Base-by-base conservation (phyloP, 345 rosid species). In the Litchi chinensis region DNA sequence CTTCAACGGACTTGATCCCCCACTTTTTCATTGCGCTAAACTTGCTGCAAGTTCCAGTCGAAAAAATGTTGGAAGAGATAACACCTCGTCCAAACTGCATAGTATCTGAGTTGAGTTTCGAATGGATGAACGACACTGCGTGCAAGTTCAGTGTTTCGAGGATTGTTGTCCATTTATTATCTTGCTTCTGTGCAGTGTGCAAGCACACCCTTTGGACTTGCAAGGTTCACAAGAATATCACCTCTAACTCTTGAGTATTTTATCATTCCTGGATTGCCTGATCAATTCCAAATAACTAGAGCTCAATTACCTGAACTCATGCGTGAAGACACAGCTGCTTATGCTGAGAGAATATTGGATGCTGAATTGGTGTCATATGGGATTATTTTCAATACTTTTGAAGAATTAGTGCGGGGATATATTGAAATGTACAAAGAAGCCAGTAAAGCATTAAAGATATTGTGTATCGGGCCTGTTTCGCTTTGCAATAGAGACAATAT, bases 311-410 rank as follows among this genome's bases (percentile, higher is more conserved):
- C 82, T 5, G 0, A 63, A 26, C 1, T 26, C 75, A 3, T 43
- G 24, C 68, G 16, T 48, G 60, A 1, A 0, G 32, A 7, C 15
- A 2, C 5, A 64, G 73, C 21, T 22, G 76, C 73, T 56, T 9
- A 70, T 21, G 0, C 21, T 10, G 74, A 77, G 0, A 46, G 1
- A 6, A 12, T 68, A 26, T 32, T 19, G 43, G 81, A 50, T 40
- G 87, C 88, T 0, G 87, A 86, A 10, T 8, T 43, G 7, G 52
- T 74, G 2, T 68, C 83, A 0, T 86, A 81, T 6, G 89, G 28
- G 28, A n/a, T 26, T 26, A 26, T 26, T 26, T 26, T 26, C 28
- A 26, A 26, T 26, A 26, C 28, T 26, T 26, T 0, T 26, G 28
- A 26, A 26, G 28, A 26, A 26, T 26, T 26, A 26, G 28, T 0